phyloP scores from a whole-genome alignment of 805 yeast genomes.

The Spathaspora arborariae region DNA sequence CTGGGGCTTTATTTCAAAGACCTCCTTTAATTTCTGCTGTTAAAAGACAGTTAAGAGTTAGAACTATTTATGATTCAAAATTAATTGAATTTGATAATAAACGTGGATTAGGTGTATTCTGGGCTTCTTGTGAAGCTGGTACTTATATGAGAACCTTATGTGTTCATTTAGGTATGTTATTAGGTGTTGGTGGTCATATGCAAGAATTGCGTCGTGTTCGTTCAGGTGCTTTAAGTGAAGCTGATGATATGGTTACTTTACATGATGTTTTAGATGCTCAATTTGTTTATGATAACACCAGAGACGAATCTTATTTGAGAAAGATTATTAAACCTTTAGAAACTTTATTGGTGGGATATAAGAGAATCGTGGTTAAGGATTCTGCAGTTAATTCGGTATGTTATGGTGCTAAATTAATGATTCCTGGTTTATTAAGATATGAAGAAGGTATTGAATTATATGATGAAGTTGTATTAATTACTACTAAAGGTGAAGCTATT shows the following conservation, averaged over 20 bases:
- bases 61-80: slow-evolving; percentile 95
- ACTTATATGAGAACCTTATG: slow-evolving; percentile 99
- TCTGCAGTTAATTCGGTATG: slow-evolving; percentile 98
- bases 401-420: slow-evolving; percentile 98
- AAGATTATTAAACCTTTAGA: slow-evolving; percentile 93
- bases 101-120: slow-evolving; percentile 94
- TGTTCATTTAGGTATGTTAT: slow-evolving; percentile 97
- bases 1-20: slow-evolving; percentile 98
- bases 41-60: slow-evolving; percentile 96
- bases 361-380: slow-evolving; percentile 90
- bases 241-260: slow-evolving; percentile 87
- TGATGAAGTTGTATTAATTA: slow-evolving; percentile 96
- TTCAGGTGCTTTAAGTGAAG: slow-evolving; percentile 91
- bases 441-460: slow-evolving; percentile 96
- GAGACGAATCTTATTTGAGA: slow-evolving; percentile 95
- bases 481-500: slow-evolving; percentile 99
- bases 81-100: slow-evolving; percentile 95
- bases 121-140: slow-evolving; percentile 99
- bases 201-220: slow-evolving; percentile 99
- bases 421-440: slow-evolving; percentile 95
- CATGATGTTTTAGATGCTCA: slow-evolving; percentile 99
- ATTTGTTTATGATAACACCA: slow-evolving; percentile 94
- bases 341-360: slow-evolving; percentile 88
- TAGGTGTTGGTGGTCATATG: slow-evolving; percentile 99
- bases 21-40: slow-evolving; percentile 99